Evolutionary conservation across 2,329 filamentous ascomycete genomes (phyloP).

Genomic region (Neofusicoccum sp.): DNA sequence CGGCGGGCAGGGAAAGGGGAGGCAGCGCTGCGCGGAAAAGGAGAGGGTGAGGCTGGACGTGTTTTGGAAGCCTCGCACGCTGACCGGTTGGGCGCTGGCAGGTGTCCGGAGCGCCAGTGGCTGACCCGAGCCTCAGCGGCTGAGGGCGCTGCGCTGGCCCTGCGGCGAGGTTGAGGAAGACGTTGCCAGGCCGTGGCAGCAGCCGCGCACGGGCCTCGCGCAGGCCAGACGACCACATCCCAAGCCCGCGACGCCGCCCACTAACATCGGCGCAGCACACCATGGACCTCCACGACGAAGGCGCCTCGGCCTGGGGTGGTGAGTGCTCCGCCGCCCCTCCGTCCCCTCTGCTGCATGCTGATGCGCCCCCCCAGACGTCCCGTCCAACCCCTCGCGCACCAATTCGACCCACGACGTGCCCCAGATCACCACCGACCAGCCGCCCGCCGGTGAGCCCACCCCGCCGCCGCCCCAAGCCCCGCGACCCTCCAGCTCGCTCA

Average conservation of each 20-base stretch:
- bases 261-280: conserved; percentile 1
- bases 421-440: conserved; percentile 35
- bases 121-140: conserved; percentile 1
- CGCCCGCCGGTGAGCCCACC: conserved; percentile 24
- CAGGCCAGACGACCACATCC: conserved; percentile 4
- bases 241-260: conserved; percentile 7
- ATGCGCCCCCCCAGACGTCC: conserved; percentile 41
- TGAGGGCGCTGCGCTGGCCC: background rate
- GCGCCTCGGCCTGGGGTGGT: conserved; percentile 44
- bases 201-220: background rate
- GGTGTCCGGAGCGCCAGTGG: background rate
- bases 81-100: background rate
- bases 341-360: conserved; percentile 5
- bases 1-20: background rate
- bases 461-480: background rate
- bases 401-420: conserved; percentile 41
- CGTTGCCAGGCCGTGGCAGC: background rate
- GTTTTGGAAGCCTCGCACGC: background rate
- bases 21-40: background rate
- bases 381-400: conserved; percentile 39
- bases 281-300: conserved; percentile 45
- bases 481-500: background rate
- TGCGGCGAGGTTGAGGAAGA: conserved; percentile 1
- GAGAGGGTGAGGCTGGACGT: background rate
- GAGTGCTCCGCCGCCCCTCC: conserved; percentile 17